Conservation (phyloP, 345 rosid species). For the Noccaea bulbosa region DNA sequence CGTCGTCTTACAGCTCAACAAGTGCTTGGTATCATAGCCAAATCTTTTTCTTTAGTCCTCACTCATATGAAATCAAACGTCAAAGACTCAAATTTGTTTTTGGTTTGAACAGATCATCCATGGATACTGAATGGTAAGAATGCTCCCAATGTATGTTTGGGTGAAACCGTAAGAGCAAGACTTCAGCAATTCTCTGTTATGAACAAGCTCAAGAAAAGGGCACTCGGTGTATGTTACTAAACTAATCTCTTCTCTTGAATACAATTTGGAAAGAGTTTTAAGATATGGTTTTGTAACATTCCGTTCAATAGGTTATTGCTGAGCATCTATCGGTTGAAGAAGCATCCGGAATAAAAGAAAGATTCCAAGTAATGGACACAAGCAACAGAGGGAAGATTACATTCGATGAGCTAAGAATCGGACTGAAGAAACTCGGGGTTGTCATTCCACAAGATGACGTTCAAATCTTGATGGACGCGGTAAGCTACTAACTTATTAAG, state of each 20-base stretch:
- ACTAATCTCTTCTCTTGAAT: not conserved
- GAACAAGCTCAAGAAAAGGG: conserved; percentile 96
- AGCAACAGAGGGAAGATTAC: conserved; percentile 73
- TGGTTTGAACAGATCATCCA: conserved; percentile 67
- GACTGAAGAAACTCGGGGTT: conserved; percentile 76
- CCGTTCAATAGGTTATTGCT: conserved; percentile 68
- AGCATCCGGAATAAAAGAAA: conserved; percentile 81
- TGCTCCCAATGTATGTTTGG: conserved; percentile 84
- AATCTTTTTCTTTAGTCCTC: not conserved
- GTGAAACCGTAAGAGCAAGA: conserved; percentile 89
- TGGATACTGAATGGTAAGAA: conserved; percentile 83
- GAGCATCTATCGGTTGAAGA: conserved; percentile 90
- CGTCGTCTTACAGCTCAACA: conserved; percentile 84
- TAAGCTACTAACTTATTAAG: conserved; percentile 44
- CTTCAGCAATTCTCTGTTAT: conserved; percentile 86
- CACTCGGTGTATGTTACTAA: conserved; percentile 66
- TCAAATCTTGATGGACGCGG: conserved; percentile 91
- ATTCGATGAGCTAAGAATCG: conserved; percentile 69
- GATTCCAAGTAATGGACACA: conserved; percentile 78
- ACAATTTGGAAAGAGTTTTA: not conserved
- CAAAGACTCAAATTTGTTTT: not conserved
- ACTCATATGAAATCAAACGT: not conserved
- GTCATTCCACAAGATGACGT: conserved; percentile 69
- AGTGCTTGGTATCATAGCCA: conserved; percentile 69
- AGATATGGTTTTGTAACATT: conserved; percentile 19